Evolutionary conservation across 2,329 filamentous ascomycete species (phyloP), one percentile per base, ranked within the genome.

Genomic region (Leptodontidium sp.): DNA sequence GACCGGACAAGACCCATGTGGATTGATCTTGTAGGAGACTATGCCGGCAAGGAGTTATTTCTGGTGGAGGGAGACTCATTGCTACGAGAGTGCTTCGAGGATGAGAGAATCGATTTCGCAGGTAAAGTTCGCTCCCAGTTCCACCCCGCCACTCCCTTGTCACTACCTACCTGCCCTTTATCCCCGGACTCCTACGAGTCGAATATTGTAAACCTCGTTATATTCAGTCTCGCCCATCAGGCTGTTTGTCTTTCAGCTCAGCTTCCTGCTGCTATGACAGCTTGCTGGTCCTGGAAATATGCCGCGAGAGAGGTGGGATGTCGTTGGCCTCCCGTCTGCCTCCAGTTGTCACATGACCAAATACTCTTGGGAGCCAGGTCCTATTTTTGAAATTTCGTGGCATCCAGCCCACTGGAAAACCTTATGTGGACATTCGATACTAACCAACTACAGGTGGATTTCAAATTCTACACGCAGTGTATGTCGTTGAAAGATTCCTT

Each of bases 41-140:
- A 92, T 79, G 90, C 90, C 3, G 91, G 92, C 26, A 88, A 87
- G 69, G 91, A 93, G 76, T 83, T 90, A 12, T 94, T 93, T 76
- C 81, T 91, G 26, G 85, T 94, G 38, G 90, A 94, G 71, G 91
- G 91, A 38, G 91, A 94, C 74, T 90, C 90, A 0, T 78, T 94
- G n/a, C 81, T 94, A 12, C 81, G 88, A 7, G 81, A 91, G 68
- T 90, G 86, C 74, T 86, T 93, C 59, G 80, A 82, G n/a, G 84
- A 90, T 71, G 81, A 84, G 12, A 82, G 85, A 26, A 85, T 94
- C 50, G 89, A 93, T 75, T 91, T 92, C 72, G 74, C 85, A 65
- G 78, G 84, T 86, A 78, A 68, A 78, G 70, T 64, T 17, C 59
- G 17, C 61, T 32, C 29, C 29, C 29, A 32, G 4, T 9, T 65